Evolutionary conservation across 2,329 filamentous ascomycete species (phyloP), one percentile per base, ranked within the genome.

Genomic region (Alternaria alternata): DNA sequence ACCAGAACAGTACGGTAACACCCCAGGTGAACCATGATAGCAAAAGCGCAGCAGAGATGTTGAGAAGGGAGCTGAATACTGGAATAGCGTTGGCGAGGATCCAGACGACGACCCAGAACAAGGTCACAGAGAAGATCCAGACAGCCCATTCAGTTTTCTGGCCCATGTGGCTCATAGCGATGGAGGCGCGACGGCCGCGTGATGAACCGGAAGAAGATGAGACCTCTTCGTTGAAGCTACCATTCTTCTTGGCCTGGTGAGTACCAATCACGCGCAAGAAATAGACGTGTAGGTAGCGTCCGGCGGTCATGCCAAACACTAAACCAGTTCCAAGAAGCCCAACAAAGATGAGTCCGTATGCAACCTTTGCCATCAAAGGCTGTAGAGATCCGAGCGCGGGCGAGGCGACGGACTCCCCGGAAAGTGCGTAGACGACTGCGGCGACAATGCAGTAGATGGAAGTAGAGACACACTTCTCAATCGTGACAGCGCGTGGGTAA

Each of bases 21-120:
- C 68, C 69, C 65, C 70, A 73, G 12, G 71, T 72, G 39, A 74
- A 72, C 68, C 69, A 74, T 2, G 66, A 69, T 3, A 74, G 57
- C 3, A 74, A 59, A 3, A 72, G 57, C 3, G 70, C 68, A 2
- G 70, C 63, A 4, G 67, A 68, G 43, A 72, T 74, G 49, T 71
- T 71, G 47, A 74, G 66, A 7, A 74, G 51, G 26, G 65, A 69
- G 46, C 62, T 69, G 66, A 72, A 72, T 9, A 71, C 70, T 1
- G 71, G 70, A 24, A 74, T 74, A 2, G 71, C 70, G 60, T 72
- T 74, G 46, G 71, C 65, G 12, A 72, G 55, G 49, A 71, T 71
- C 68, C 69, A 74, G 14, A 71, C 66, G 5, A 69, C 62, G 20
- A 69, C 44, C 71, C 70, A 72, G 64, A 74, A 74, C 1, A 71